These are phyloP conservation scores for Pharus latifolius DNA, from an alignment of 176 grass and related monocot species.

Conservation along the genomic window DNA sequence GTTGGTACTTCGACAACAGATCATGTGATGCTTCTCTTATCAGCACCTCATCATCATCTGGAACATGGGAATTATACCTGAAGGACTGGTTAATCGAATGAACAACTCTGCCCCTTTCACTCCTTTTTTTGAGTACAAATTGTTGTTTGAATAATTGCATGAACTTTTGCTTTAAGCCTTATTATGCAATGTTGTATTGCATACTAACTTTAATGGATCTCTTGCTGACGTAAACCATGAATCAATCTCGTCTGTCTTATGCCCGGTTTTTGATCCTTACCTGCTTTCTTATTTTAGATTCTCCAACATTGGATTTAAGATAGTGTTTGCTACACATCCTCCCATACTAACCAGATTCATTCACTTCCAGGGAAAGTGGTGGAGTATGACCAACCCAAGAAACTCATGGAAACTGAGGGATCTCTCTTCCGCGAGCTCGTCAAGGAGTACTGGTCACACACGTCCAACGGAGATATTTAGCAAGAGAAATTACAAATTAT, in stretches of 20 bases:
- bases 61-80: background rate
- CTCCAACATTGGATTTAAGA: background rate
- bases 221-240: background rate
- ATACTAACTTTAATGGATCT: background rate
- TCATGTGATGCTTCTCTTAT: no score
- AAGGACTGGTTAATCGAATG: background rate
- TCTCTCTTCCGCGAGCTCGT: conserved; percentile 52
- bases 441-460: conserved; percentile 75
- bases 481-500: background rate
- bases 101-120: background rate
- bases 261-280: background rate
- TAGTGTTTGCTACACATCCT: background rate
- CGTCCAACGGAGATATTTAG: conserved; percentile 23
- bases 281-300: background rate
- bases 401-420: conserved; percentile 66
- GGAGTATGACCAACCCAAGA: conserved; percentile 67
- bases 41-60: background rate
- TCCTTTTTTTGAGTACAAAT: background rate
- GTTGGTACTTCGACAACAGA: no score
- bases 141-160: background rate
- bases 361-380: conserved; percentile 37
- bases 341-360: background rate
- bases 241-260: background rate
- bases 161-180: background rate
- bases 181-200: background rate